Percentiles rank a stretch among this genome's conserved stretches.
Conservation (phyloP, 2,329 filamentous ascomycete species). For the Xylaria sp. region DNA sequence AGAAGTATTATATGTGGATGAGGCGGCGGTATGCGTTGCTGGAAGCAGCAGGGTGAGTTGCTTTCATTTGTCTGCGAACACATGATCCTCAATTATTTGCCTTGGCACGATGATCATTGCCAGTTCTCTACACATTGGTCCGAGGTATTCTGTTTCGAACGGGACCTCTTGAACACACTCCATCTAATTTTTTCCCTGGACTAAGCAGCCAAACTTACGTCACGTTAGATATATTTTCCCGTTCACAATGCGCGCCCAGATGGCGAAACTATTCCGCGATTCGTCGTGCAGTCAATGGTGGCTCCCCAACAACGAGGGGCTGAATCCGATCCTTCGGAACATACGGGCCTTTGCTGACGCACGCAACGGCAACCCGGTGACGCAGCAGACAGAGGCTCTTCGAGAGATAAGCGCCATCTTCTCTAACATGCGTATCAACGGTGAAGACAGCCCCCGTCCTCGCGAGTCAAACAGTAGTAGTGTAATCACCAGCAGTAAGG, state of each 20-base stretch:
- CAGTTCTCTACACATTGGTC: not conserved
- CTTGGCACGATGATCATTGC: not conserved
- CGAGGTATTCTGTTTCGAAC: not conserved
- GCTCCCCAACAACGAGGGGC: conserved; percentile 84
- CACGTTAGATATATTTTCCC: conserved; percentile 82
- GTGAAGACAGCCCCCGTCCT: conserved; percentile 38
- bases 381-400: conserved; percentile 71
- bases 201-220: conserved; percentile 5
- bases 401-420: conserved; percentile 82
- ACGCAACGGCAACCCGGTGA: conserved; percentile 70
- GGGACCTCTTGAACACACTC: not conserved
- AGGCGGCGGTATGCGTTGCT: conserved; percentile 81
- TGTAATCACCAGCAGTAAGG: conserved; percentile 31
- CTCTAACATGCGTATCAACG: conserved; percentile 66
- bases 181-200: not conserved
- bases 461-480: conserved; percentile 34
- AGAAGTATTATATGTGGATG: conserved; percentile 80
- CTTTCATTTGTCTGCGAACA: not conserved
- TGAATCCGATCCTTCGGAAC: conserved; percentile 77
- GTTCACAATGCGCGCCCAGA: conserved; percentile 75
- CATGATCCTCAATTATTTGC: not conserved
- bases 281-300: conserved; percentile 83
- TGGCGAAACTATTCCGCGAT: conserved; percentile 80
- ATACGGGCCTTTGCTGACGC: conserved; percentile 86
- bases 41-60: conserved; percentile 80